A percentile compares a stretch with the other conserved stretches of the same genome.
These are phyloP conservation scores for Gnetum montanum DNA, from an alignment of 75 land plant genomes.

Conservation along the genomic window DNA sequence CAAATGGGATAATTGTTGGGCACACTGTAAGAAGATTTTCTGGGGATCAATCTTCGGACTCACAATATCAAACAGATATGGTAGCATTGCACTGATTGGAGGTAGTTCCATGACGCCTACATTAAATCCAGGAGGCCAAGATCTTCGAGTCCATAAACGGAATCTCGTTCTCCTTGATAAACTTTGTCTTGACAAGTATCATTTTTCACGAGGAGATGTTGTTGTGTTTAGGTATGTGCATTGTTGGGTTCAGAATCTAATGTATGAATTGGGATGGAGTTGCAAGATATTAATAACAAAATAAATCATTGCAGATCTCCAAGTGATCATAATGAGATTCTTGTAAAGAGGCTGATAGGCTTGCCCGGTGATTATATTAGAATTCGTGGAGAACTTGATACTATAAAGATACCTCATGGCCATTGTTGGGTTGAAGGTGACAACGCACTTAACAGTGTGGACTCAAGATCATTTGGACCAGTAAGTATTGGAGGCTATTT, in stretches of 20 bases:
- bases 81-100: conserved; percentile 36
- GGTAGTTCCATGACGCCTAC: conserved; percentile 85
- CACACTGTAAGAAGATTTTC: conserved; percentile 22
- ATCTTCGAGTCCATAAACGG: conserved; percentile 24
- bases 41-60: conserved; percentile 35
- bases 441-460: conserved; percentile 62
- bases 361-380: conserved; percentile 88
- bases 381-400: conserved; percentile 42
- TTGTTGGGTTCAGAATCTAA: background rate
- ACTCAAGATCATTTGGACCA: conserved; percentile 85
- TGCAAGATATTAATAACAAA: background rate
- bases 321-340: conserved; percentile 37
- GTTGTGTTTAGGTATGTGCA: conserved; percentile 54
- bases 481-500: conserved; percentile 45
- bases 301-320: conserved; percentile 45
- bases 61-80: conserved; percentile 66
- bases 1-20: conserved; percentile 24
- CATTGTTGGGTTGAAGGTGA: conserved; percentile 99
- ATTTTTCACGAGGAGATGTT: conserved; percentile 79
- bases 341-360: conserved; percentile 62
- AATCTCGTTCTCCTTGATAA: conserved; percentile 71
- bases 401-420: conserved; percentile 70
- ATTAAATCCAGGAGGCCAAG: conserved; percentile 24
- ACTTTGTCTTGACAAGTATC: conserved; percentile 57
- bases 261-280: background rate